A percentile compares a stretch with the other conserved stretches of the same genome.
These are phyloP conservation scores for Fragaria vesca DNA, from an alignment of 306 rosid genomes.

Conservation along the genomic window DNA sequence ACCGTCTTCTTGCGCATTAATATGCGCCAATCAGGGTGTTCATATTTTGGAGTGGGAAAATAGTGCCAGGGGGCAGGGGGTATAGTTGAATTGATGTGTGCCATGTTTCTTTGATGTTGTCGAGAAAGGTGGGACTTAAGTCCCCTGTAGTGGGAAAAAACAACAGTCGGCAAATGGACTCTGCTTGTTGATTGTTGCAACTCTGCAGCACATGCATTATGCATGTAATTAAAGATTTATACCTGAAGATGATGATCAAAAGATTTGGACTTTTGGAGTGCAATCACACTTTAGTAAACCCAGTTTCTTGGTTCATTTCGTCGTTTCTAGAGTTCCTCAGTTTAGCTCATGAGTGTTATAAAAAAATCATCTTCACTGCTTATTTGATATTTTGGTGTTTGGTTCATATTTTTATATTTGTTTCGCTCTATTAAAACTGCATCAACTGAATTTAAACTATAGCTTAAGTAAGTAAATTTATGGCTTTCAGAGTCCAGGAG, in stretches of 20 bases:
- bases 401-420: background rate
- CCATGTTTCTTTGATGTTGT: background rate
- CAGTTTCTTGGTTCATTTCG: background rate
- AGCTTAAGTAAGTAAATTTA: conserved; percentile 2
- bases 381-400: background rate
- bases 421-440: background rate
- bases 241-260: background rate
- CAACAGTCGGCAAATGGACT: background rate
- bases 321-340: background rate
- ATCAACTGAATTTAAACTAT: background rate
- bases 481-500: conserved; percentile 51
- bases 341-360: background rate
- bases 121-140: background rate
- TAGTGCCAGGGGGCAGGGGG: background rate
- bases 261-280: conserved; percentile 3
- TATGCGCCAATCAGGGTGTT: background rate
- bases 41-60: background rate
- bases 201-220: background rate
- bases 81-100: background rate
- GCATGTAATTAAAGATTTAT: background rate
- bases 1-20: background rate
- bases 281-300: background rate
- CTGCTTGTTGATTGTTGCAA: background rate
- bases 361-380: background rate
- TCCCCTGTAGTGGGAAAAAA: background rate